These are phyloP conservation scores for Neurospora sp. DNA, from an alignment of 495 filamentous ascomycete genomes.

Conservation along the genomic window DNA sequence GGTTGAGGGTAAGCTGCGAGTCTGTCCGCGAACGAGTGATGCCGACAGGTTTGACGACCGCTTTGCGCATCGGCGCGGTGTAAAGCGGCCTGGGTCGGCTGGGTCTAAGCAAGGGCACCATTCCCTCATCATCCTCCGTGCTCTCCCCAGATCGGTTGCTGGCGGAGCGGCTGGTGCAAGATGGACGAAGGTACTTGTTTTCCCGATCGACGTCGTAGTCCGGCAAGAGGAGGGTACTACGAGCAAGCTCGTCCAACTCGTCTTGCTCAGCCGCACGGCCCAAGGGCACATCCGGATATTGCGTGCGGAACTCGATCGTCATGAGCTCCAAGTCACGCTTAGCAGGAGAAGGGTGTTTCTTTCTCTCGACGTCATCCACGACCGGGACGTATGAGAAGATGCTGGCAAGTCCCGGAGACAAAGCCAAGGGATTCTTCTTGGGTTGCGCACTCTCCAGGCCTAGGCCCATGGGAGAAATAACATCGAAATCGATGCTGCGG, in stretches of 20 bases:
- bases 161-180: neutral
- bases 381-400: neutral
- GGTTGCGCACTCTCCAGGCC: neutral
- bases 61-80: neutral
- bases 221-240: neutral
- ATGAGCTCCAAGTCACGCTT: conserved; percentile 5
- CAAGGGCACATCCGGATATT: neutral
- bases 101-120: neutral
- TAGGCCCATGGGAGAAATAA: neutral
- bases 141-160: neutral
- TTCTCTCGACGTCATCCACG: neutral
- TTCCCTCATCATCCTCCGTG: neutral
- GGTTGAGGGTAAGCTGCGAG: neutral
- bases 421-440: neutral
- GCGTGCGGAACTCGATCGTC: neutral
- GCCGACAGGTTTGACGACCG: neutral
- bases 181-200: neutral
- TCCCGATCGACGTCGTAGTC: neutral
- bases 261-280: neutral
- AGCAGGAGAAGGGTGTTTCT: conserved; percentile 6
- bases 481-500: neutral
- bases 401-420: neutral
- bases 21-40: conserved; percentile 2
- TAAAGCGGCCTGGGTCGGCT: neutral
- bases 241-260: conserved; percentile 5